A percentile compares a stretch with the other conserved stretches of the same genome.
These are phyloP conservation scores for Platanus orientalis DNA, from an alignment of 164 flowering plant species.

Conservation along the genomic window DNA sequence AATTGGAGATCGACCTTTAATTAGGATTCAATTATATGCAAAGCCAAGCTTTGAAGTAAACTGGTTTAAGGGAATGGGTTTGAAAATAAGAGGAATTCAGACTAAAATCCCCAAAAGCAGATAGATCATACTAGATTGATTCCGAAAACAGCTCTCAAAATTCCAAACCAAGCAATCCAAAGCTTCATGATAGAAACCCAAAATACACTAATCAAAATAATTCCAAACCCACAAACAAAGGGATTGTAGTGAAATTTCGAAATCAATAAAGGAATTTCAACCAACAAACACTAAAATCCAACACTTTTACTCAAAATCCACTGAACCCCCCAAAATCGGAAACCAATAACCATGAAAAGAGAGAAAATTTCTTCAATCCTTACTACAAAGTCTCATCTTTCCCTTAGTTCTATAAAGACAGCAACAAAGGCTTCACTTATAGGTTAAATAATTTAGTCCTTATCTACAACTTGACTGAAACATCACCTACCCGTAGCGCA, in stretches of 20 bases:
- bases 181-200: background rate
- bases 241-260: background rate
- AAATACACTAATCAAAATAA: background rate
- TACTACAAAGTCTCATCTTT: too few species aligned
- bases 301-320: background rate
- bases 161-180: background rate
- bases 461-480: too few species aligned
- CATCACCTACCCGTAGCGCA: too few species aligned
- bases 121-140: background rate
- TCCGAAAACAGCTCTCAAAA: background rate
- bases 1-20: background rate
- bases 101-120: background rate
- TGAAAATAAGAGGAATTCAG: background rate
- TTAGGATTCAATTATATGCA: background rate
- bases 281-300: background rate
- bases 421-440: too few species aligned
- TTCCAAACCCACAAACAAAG: background rate
- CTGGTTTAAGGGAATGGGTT: background rate
- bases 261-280: background rate
- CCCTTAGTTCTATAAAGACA: too few species aligned
- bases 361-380: background rate
- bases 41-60: background rate
- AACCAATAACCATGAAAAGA: background rate
- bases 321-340: background rate
- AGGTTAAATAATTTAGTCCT: too few species aligned